phyloP scores from a whole-genome alignment of 345 rosid species.

The Stellera chamaejasme region DNA sequence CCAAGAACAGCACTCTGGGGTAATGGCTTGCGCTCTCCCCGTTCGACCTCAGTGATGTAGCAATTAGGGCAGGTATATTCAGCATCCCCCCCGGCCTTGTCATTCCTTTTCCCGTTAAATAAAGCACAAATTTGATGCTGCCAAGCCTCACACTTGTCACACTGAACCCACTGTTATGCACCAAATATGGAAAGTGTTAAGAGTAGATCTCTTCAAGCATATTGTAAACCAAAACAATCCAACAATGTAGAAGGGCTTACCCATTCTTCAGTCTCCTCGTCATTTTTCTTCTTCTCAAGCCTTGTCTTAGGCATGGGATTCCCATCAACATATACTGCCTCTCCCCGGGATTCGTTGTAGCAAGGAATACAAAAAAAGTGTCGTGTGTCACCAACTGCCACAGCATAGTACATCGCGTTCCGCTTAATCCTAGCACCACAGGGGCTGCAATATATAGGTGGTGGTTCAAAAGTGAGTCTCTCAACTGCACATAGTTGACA shows the following conservation, averaged over 20 bases:
- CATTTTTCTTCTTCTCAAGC: constrained; percentile 97
- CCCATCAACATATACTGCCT: constrained; percentile 67
- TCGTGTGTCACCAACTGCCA: constrained; percentile 87
- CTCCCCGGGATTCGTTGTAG: constrained; percentile 95
- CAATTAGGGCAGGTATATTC: constrained; percentile 99
- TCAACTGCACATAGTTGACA: constrained; percentile 99
- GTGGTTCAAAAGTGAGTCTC: constrained; percentile 97
- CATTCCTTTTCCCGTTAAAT: constrained; percentile 97
- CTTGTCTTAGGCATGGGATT: constrained; percentile 48
- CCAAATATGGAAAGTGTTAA: constrained; percentile 17
- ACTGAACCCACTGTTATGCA: constrained; percentile 90
- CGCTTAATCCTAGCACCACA: constrained; percentile 99
- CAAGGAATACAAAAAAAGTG: constrained; percentile 93
- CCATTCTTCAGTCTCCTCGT: constrained; percentile 99
- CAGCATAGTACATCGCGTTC: constrained; percentile 90
- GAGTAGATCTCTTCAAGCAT: constrained; percentile 10
- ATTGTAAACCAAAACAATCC: constrained; percentile 8
- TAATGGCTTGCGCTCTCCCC: constrained; percentile 88
- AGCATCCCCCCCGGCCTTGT: constrained; percentile 81
- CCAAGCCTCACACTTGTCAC: constrained; percentile 99
- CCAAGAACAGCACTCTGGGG: constrained; percentile 97
- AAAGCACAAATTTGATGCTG: constrained; percentile 99
- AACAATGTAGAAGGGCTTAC: constrained; percentile 27
- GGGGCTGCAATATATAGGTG: constrained; percentile 88
- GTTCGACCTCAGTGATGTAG: constrained; percentile 79